Conservation (phyloP, 495 filamentous ascomycete species). For the Penicillium cataractarum region DNA sequence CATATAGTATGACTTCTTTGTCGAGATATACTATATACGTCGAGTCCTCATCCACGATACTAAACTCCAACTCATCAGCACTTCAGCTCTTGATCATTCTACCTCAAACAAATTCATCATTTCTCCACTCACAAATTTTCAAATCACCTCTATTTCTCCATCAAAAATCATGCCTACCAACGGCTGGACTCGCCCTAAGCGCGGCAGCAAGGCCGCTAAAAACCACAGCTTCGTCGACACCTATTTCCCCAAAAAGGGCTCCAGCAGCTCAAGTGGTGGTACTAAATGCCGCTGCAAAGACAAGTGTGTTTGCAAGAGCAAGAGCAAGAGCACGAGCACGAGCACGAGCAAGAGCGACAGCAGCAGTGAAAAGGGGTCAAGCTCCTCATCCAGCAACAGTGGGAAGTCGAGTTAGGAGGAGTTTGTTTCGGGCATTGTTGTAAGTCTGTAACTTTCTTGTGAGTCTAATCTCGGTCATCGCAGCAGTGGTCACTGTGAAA, state of each 20-base stretch:
- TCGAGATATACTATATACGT: not conserved
- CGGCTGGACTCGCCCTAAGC: slow-evolving; percentile 5
- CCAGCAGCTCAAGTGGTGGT: not conserved
- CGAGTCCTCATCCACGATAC: not conserved
- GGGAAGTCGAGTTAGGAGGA: not conserved
- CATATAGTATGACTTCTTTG: not conserved
- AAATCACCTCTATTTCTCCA: not conserved
- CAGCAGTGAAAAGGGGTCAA: no score
- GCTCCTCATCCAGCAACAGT: not conserved
- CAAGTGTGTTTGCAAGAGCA: not conserved
- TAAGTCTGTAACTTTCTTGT: not conserved
- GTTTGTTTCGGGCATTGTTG: not conserved
- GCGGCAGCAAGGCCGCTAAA: not conserved
- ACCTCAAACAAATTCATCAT: not conserved
- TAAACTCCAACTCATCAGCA: not conserved
- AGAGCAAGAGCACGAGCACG: not conserved
- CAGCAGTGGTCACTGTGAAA: no score
- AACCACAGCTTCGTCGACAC: slow-evolving; percentile 5
- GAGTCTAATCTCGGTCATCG: not conserved
- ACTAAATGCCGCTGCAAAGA: not conserved
- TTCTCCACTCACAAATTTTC: not conserved
- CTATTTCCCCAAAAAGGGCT: not conserved
- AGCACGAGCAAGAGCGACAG: not conserved
- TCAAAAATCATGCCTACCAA: not conserved
- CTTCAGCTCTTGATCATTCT: not conserved